Conservation (phyloP, 2,329 filamentous ascomycete genomes). For the Rutstroemia sydowiana region DNA sequence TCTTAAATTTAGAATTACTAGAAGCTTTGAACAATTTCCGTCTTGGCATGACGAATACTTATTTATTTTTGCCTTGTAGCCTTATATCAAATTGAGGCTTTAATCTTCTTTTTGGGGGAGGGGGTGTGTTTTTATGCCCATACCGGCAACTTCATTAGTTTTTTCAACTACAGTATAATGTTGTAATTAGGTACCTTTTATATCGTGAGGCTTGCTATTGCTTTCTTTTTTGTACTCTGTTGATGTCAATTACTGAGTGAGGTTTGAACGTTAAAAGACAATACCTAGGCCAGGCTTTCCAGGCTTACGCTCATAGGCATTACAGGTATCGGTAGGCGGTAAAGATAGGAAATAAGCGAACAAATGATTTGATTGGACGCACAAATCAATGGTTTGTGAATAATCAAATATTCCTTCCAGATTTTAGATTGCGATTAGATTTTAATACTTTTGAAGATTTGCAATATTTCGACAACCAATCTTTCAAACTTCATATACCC, state of each 20-base stretch:
- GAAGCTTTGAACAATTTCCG: too few relatives aligned
- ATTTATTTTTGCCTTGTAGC: too few relatives aligned
- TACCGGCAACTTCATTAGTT: too few relatives aligned
- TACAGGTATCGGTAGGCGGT: neutral
- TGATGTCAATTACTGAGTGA: too few relatives aligned
- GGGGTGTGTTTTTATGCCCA: too few relatives aligned
- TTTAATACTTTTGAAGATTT: neutral
- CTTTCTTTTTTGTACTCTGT: neutral
- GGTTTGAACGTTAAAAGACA: too few relatives aligned
- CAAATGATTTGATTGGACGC: slow-evolving; percentile 4
- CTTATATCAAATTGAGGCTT: too few relatives aligned
- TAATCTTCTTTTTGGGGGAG: too few relatives aligned
- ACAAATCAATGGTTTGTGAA: slow-evolving; percentile 5
- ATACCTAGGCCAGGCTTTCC: neutral
- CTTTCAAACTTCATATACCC: slow-evolving; percentile 10
- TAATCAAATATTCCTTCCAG: neutral
- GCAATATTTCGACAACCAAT: slow-evolving; percentile 7
- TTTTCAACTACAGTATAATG: too few relatives aligned
- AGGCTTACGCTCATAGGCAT: neutral
- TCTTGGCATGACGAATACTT: too few relatives aligned
- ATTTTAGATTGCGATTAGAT: neutral
- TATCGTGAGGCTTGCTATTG: neutral
- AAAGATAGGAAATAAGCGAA: slow-evolving; percentile 6
- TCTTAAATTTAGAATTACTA: too few relatives aligned
- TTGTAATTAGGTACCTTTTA: neutral